phyloP scores from a whole-genome alignment of 768 basidiomycete genomes.

The Russula sp. region DNA sequence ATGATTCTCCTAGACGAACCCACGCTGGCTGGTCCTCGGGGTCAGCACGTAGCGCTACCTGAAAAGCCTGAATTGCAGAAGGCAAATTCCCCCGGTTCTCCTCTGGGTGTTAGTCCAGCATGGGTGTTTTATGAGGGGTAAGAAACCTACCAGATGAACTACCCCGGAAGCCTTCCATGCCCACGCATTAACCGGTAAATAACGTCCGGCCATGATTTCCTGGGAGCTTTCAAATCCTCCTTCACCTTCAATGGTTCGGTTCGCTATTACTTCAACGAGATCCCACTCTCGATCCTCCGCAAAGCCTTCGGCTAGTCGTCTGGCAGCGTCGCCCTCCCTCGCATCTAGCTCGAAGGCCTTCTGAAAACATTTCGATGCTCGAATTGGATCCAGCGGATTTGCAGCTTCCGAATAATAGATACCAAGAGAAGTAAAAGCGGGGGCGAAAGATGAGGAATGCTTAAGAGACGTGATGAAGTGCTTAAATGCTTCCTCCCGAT shows the following conservation, averaged over 20 bases:
- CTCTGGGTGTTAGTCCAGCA: slow-evolving; percentile 20
- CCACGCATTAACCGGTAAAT: slow-evolving; percentile 84
- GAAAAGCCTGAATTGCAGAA: slow-evolving; percentile 77
- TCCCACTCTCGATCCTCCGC: slow-evolving; percentile 95
- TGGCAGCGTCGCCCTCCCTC: slow-evolving; percentile 80
- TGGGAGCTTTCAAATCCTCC: slow-evolving; percentile 58
- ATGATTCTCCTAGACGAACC: slow-evolving; percentile 90
- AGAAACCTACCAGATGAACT: slow-evolving; percentile 72
- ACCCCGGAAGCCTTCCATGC: slow-evolving; percentile 97
- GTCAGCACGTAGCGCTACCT: slow-evolving; percentile 79
- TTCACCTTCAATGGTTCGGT: slow-evolving; percentile 90
- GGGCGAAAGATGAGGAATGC: slow-evolving; percentile 70
- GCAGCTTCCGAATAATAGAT: slow-evolving; percentile 76
- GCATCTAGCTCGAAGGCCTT: slow-evolving; percentile 97
- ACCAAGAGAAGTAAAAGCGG: slow-evolving; percentile 92
- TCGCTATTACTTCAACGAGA: slow-evolving; percentile 90
- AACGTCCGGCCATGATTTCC: slow-evolving; percentile 45
- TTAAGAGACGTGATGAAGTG: slow-evolving; percentile 80
- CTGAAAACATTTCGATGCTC: slow-evolving; percentile 94
- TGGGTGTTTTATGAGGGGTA: not conserved
- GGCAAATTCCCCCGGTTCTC: slow-evolving; percentile 68
- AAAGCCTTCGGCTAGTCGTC: slow-evolving; percentile 80
- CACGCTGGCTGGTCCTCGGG: slow-evolving; percentile 78
- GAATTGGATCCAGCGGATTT: slow-evolving; percentile 71
- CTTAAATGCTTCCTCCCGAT: slow-evolving; percentile 66